Evolutionary conservation across 768 basidiomycete genomes (phyloP).

Genomic region (Russula olivacea): DNA sequence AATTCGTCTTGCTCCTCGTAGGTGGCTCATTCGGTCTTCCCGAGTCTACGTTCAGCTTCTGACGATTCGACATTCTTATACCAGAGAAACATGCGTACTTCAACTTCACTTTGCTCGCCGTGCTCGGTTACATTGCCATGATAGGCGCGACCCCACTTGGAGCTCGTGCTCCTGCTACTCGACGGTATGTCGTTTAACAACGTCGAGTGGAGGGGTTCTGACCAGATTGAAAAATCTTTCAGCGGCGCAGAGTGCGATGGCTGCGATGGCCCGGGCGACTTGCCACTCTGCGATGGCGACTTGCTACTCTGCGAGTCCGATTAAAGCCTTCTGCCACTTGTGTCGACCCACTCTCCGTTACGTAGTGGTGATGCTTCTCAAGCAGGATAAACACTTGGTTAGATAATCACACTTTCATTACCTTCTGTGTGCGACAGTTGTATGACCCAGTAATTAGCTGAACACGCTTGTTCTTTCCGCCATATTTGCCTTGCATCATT

Average conservation of each 20-base stretch:
- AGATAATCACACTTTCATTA: background rate
- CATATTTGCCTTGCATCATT: too few species aligned
- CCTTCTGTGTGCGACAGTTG: background rate
- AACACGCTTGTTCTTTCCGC: too few species aligned
- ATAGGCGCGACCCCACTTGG: background rate
- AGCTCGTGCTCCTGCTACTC: background rate
- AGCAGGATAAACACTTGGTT: background rate
- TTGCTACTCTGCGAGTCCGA: too few species aligned
- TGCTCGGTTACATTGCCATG: too few species aligned
- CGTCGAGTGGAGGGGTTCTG: background rate
- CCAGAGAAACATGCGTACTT: too few species aligned
- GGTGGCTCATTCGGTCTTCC: background rate
- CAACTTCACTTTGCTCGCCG: too few species aligned
- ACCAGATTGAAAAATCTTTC: background rate
- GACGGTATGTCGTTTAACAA: background rate
- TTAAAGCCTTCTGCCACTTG: background rate
- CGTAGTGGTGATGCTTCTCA: background rate
- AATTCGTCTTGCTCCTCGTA: background rate
- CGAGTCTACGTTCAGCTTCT: too few species aligned
- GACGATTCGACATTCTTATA: too few species aligned
- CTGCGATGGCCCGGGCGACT: too few species aligned
- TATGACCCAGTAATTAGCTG: background rate
- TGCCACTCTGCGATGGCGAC: too few species aligned
- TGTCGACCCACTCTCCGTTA: too few species aligned
- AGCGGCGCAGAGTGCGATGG: too few species aligned